phyloP scores from a whole-genome alignment of 2,329 filamentous ascomycete species.

The Tothia fuscella region DNA sequence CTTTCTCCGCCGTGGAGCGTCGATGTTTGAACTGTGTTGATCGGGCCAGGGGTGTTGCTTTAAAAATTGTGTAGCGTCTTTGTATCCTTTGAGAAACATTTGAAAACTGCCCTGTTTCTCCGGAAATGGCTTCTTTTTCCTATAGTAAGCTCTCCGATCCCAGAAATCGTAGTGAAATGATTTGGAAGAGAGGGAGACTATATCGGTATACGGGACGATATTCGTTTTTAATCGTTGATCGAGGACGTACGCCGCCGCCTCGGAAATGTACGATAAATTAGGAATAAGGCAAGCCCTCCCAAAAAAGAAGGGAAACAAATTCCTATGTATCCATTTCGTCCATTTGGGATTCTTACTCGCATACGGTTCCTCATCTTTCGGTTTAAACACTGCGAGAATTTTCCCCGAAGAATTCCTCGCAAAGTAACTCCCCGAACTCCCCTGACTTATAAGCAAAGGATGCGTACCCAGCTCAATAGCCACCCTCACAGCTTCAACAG shows the following conservation, averaged over 20 bases:
- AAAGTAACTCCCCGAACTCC: conserved; percentile 97
- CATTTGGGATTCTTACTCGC: conserved; percentile 95
- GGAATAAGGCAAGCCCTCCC: conserved; percentile 91
- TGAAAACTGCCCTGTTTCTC: conserved; percentile 93
- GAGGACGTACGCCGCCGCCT: conserved; percentile 91
- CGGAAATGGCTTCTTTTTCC: conserved; percentile 76
- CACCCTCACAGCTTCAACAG: conserved; percentile 78
- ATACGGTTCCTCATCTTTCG: conserved; percentile 97
- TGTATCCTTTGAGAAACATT: conserved; percentile 92
- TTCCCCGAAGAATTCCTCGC: conserved; percentile 83
- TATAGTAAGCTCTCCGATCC: conserved; percentile 79
- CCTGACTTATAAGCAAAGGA: conserved; percentile 91
- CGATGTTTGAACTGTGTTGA: conserved; percentile 47
- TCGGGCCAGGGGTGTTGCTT: conserved; percentile 96
- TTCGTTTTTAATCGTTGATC: conserved; percentile 82
- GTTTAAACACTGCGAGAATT: conserved; percentile 95
- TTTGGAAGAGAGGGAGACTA: conserved; percentile 87
- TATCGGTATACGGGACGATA: conserved; percentile 91
- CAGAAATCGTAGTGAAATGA: conserved; percentile 98
- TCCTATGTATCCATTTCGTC: conserved; percentile 99
- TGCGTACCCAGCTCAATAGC: conserved; percentile 88
- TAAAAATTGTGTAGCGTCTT: conserved; percentile 91
- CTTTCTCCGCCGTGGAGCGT: conserved; percentile 55
- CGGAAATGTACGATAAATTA: conserved; percentile 94
- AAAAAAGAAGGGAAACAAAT: conserved; percentile 95